phyloP scores from a whole-genome alignment of 225 moss, liverwort and hornwort genomes.

The Neckera pumila region DNA sequence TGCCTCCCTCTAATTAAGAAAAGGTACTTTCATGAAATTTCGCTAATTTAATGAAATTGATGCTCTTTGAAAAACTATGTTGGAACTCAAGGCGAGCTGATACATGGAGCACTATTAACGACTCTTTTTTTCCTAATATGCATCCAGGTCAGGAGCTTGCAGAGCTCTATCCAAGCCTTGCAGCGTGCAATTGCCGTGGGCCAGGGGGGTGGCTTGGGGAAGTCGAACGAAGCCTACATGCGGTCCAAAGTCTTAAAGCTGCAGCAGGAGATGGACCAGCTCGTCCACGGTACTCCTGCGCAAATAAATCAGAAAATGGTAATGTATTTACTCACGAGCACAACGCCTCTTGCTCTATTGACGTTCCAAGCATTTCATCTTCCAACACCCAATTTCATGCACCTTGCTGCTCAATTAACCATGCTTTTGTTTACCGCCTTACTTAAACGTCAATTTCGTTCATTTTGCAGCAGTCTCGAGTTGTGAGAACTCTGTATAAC shows the following conservation, averaged over 20 bases:
- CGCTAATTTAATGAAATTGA: too few relatives aligned
- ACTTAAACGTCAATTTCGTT: too few relatives aligned
- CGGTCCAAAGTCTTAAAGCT: slow-evolving; percentile 71
- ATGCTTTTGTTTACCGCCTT: too few relatives aligned
- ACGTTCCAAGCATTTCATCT: background rate
- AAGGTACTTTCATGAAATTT: background rate
- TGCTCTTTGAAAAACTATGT: background rate
- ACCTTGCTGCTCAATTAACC: background rate
- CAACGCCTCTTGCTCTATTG: background rate
- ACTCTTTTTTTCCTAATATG: too few relatives aligned
- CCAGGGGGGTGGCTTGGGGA: slow-evolving; percentile 70
- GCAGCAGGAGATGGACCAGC: slow-evolving; percentile 85
- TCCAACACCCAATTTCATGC: background rate
- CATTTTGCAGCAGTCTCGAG: too few relatives aligned
- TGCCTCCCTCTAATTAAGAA: background rate
- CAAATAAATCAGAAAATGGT: slow-evolving; percentile 33
- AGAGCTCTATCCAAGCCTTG: slow-evolving; percentile 75
- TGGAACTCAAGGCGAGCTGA: background rate
- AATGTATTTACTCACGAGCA: background rate
- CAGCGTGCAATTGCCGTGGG: slow-evolving; percentile 59
- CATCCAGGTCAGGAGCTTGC: slow-evolving; percentile 71
- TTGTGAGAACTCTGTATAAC: too few relatives aligned
- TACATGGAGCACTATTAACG: background rate
- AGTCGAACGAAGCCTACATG: slow-evolving; percentile 69
- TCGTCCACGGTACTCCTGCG: slow-evolving; percentile 74